These are phyloP conservation scores for Halophytophthora polymorphica DNA, from an alignment of 352 stramenopile genomes.

Conservation along the genomic window DNA sequence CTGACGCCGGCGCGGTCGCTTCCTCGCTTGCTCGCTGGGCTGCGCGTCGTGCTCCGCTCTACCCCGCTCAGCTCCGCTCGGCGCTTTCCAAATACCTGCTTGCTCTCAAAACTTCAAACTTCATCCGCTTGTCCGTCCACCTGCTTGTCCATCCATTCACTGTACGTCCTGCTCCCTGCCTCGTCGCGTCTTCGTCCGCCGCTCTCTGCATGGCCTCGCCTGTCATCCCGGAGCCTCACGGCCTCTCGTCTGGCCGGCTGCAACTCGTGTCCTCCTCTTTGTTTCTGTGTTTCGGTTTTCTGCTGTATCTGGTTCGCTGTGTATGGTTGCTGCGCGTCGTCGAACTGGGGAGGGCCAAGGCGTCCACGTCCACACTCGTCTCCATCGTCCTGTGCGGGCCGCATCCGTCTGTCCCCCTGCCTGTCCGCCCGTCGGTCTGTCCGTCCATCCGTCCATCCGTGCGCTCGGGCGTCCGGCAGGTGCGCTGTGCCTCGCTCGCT, in stretches of 20 bases:
- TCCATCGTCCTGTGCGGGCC: too few species aligned
- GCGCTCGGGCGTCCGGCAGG: background rate
- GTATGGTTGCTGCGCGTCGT: too few species aligned
- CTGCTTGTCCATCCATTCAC: constrained; percentile 17
- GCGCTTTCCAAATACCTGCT: constrained; percentile 29
- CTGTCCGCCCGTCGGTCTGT: background rate
- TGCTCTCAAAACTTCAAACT: constrained; percentile 27
- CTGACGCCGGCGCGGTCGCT: constrained; percentile 20
- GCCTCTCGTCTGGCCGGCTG: constrained; percentile 12
- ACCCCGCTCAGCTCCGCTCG: background rate
- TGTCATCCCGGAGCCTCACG: constrained; percentile 7
- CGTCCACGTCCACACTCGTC: too few species aligned
- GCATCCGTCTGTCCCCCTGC: too few species aligned
- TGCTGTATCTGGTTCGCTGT: too few species aligned
- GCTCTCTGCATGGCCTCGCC: constrained; percentile 20
- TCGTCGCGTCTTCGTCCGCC: constrained; percentile 35
- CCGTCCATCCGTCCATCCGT: constrained; percentile 13
- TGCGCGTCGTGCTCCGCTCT: too few species aligned
- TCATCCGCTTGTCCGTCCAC: too few species aligned
- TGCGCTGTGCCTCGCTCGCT: background rate
- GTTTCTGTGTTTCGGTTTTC: too few species aligned
- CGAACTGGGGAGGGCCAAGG: too few species aligned
- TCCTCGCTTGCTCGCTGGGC: too few species aligned
- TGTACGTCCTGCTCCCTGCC: constrained; percentile 5
- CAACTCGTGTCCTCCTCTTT: too few species aligned